Base-by-base conservation (phyloP, 768 basidiomycete genomes). In the Paxillus ammoniavirescens region DNA sequence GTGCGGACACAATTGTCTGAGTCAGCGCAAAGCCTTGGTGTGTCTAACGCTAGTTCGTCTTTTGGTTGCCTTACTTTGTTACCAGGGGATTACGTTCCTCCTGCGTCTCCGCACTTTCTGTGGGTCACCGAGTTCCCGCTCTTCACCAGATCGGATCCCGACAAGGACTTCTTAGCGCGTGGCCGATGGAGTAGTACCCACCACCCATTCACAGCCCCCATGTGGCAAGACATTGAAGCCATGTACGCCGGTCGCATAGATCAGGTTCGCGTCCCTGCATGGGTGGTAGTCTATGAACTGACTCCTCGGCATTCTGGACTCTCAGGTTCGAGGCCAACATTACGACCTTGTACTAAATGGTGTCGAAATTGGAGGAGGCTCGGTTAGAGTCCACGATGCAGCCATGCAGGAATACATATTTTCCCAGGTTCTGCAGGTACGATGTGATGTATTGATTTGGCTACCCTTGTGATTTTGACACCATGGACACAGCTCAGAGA, bases 101-200 rank as follows among this genome's bases (percentile, higher is more conserved):
- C 84, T 3, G 50, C 75, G 28, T 71, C 72, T 23, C 91, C 91
- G 45, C 87, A 91, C 68, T 95, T 98, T 71, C 77, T 95, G 17
- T 98, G 95, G 95, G 82, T 98, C 49, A 96, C 93, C 5, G 93
- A 96, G 68, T 97, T 97, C 68, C 95, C 95, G 13, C 78, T 98
- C 21, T 97, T 96, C 74, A 85, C 94, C 14, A 83, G 78, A 30
- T 84, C 87, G 36, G 94, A 97, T 68, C 77, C 79, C 51, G 94
- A 97, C 74, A 97, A 97, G 72, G 85, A 90, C 36, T 82, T 87
- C 65, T 72, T 93, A 30, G 89, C 93, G 4, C 80, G 84, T 52
- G 94, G 94, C 30, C 79, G 93, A 63, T 96, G 92, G 91, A 89
- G 90, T 59, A 90, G 89, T 58, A 86, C 91, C 3, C 95, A 98